Evolutionary conservation across 306 rosid genomes (phyloP), one percentile per base, ranked within the genome.

Genomic region (Datisca glomerata): DNA sequence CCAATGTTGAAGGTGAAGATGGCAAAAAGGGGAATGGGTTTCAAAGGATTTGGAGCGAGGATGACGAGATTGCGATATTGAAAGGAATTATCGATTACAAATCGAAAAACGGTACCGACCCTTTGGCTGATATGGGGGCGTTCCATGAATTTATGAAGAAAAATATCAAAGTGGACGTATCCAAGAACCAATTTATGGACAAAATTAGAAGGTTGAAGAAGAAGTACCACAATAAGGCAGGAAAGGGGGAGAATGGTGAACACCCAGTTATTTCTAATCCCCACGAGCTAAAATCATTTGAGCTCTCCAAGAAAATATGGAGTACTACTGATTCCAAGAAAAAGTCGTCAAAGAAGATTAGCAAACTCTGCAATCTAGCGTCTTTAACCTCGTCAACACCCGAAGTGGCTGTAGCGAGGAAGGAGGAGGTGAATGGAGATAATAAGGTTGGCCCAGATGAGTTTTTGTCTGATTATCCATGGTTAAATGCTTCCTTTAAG

Each of bases 161-260:
- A 0, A 54, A 21, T 12, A 51, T 76, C 12, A 51, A 55, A 20
- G 64, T 57, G 0, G 73, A 71, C 15, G 67, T 61, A 19, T 49
- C 65, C 6, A 60, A 56, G 64, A 21, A 7, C 4, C 72, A 76
- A 47, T 16, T 76, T 38, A 19, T 18, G 24, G 72, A 49, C 7
- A 76, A 76, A 57, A 27, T 61, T 11, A 47, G 79, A 43, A 57
- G 63, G 49, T 18, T 76, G 68, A 71, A 55, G 66, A 68, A 61
- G 71, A 76, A 68, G 57, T 71, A 67, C 51, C 50, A 4, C 21
- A 47, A 7, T 27, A 60, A 53, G 14, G 23, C 21, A 0, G 60
- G 45, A 12, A 62, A 54, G 34, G 51, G 67, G 13, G 43, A 56
- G 49, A 53, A 57, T 23, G 69, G 69, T 6, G 51, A 55, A 9